These are phyloP conservation scores for Podaxis sp. DNA, from an alignment of 768 basidiomycete species.

Conservation along the genomic window DNA sequence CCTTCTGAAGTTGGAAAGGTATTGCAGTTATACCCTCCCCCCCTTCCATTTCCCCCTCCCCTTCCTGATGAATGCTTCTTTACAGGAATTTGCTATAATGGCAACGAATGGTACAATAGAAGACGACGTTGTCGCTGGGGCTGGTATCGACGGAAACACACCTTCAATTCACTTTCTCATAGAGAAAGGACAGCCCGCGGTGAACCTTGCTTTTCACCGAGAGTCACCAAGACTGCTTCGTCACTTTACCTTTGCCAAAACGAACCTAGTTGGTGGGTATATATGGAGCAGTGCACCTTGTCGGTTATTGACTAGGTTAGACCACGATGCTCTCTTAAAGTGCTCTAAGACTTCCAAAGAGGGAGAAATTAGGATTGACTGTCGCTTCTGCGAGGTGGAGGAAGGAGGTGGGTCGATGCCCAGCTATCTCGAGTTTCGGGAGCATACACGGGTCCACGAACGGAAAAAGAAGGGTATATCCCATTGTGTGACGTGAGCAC, in stretches of 20 bases:
- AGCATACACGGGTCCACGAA: no score
- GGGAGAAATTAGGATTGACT: neutral
- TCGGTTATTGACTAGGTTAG: neutral
- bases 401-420: no score
- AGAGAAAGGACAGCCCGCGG: neutral
- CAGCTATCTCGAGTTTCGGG: no score
- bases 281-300: no score
- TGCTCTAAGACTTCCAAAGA: neutral
- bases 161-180: neutral
- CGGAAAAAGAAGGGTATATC: no score
- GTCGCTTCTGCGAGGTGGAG: neutral
- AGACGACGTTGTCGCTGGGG: neutral
- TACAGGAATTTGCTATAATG: neutral
- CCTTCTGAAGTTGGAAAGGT: neutral
- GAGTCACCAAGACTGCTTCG: neutral
- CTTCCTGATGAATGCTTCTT: neutral
- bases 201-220: neutral
- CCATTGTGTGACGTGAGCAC: no score
- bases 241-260: neutral
- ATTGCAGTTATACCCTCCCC: neutral
- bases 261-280: neutral
- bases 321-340: neutral
- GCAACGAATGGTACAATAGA: neutral
- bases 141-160: no score
- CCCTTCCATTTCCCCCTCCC: no score